Evolutionary conservation across 352 stramenopile species (phyloP), one percentile per base, ranked within the genome.

Genomic region (Lagenidium giganteum): DNA sequence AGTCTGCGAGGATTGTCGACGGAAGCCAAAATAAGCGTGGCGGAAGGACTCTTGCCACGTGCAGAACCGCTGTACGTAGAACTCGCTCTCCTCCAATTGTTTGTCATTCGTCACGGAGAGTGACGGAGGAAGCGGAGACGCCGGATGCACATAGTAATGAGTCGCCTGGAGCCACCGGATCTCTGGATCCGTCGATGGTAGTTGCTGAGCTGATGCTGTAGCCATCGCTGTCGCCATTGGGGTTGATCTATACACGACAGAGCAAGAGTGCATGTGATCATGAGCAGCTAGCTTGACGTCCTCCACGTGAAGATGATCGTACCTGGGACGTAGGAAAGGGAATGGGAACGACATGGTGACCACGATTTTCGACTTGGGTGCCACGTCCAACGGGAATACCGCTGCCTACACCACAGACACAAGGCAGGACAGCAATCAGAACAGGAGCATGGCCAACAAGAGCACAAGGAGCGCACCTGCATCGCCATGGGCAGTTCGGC

Each of bases 1-100:
- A 23, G 37, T 18, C 8, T 24, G 21, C 16, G 20, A 28, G 4
- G 30, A 1, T 17, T 35, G 21, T 20, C 24, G 55, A 5, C 72
- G 78, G 23, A 87, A 83, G 8, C 54, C 62, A 51, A 87, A 70
- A 47, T 91, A 91, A 17, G 73, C 57, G 27, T 86, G 59, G 18
- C 67, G 75, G 46, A 91, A 85, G 16, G 75, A 57, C 20, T 79
- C 62, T 40, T 88, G 75, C 78, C 78, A 91, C 4, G 64, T 63
- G 12, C 67, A 55, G 44, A 82, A 70, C 2, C 78, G 61, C 7
- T 70, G 43, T 11, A 59, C 55, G n/a, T 83, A 82, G 41, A 85
- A 90, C 13, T 59, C 55, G 21, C 29, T 51, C 25, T 63, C 54
- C 27, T 63, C 54, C 3, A 57, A 22, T 32, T 82, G 68, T 29